Evolutionary conservation across 345 rosid species (phyloP).

Genomic region (Turritis glabra): DNA sequence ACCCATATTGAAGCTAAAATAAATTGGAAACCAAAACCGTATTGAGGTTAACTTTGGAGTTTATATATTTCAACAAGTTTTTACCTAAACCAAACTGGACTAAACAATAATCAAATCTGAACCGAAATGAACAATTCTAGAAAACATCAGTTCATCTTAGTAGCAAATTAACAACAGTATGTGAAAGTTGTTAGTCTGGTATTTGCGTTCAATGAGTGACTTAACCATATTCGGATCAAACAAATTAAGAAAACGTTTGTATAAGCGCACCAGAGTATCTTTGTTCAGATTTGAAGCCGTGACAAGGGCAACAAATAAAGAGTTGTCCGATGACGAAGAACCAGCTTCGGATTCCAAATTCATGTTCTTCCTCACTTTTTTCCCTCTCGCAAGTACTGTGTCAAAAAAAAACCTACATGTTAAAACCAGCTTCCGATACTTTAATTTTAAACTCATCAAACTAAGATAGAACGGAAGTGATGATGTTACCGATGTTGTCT

Average conservation of each 20-base stretch:
- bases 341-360: background rate
- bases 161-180: no score
- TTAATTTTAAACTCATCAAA: no score
- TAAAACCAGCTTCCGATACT: no score
- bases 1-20: background rate
- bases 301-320: constrained; percentile 10
- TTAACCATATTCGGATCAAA: background rate
- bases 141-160: no score
- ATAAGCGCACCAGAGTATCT: constrained; percentile 2
- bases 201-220: no score
- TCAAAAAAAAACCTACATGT: background rate
- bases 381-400: background rate
- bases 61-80: background rate
- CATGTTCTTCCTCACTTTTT: background rate
- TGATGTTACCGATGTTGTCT: background rate
- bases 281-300: background rate
- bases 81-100: background rate
- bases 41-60: background rate
- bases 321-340: background rate
- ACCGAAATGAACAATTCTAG: background rate
- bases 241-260: background rate
- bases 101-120: background rate
- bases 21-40: background rate
- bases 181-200: no score
- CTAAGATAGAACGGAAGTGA: background rate